These are phyloP conservation scores for Rhizopus arrhizus DNA, from an alignment of 371 early-diverging fungal genomes.

Conservation along the genomic window DNA sequence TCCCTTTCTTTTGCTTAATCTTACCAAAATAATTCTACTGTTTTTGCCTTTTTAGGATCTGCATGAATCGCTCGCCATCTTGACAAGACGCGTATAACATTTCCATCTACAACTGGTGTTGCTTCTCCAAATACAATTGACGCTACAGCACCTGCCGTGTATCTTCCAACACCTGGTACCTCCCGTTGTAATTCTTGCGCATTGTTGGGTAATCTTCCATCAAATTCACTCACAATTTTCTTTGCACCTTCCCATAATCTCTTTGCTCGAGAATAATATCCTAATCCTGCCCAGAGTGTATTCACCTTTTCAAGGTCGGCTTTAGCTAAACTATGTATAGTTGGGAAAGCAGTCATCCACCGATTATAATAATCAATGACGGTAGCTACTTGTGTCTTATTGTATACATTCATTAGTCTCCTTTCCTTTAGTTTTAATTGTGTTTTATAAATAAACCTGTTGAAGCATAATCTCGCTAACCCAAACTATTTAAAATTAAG, in stretches of 20 bases:
- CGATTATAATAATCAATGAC: slow-evolving; percentile 72
- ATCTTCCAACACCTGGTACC: slow-evolving; percentile 77
- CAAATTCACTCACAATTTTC: slow-evolving; percentile 58
- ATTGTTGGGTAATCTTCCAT: slow-evolving; percentile 63
- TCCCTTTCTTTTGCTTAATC: slow-evolving; percentile 2
- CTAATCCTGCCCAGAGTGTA: slow-evolving; percentile 79
- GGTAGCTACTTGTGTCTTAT: slow-evolving; percentile 73
- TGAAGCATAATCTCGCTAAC: slow-evolving; percentile 88
- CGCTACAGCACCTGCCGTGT: slow-evolving; percentile 70
- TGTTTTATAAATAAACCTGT: slow-evolving; percentile 44
- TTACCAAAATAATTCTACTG: slow-evolving; percentile 67
- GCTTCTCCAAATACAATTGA: slow-evolving; percentile 73
- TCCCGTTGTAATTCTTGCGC: slow-evolving; percentile 59
- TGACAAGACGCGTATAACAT: slow-evolving; percentile 78
- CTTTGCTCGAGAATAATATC: slow-evolving; percentile 79
- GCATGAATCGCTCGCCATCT: slow-evolving; percentile 71
- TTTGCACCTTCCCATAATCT: slow-evolving; percentile 75
- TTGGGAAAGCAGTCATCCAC: slow-evolving; percentile 82
- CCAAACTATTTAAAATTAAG: slow-evolving; percentile 57
- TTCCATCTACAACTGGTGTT: slow-evolving; percentile 79
- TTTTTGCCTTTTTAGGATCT: slow-evolving; percentile 67
- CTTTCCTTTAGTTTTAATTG: background rate
- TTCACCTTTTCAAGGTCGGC: slow-evolving; percentile 75
- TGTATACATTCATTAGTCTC: background rate
- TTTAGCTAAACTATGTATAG: slow-evolving; percentile 65